Evolutionary conservation across 1,284 basidiomycete species (phyloP).

Genomic region (Trichosporon sp.): DNA sequence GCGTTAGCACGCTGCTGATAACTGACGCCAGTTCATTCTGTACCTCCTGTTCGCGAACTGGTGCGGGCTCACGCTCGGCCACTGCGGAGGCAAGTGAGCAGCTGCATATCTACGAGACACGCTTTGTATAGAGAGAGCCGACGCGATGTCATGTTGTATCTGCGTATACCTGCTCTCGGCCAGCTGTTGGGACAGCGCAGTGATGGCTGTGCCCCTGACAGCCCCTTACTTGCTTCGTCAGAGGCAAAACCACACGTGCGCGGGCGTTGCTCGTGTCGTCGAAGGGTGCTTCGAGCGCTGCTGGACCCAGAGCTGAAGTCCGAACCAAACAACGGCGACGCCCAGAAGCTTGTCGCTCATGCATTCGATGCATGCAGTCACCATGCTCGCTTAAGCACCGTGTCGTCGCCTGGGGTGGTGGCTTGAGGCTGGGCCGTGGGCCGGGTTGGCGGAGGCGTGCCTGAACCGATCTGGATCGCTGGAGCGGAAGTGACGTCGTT

Average conservation of each 20-base stretch:
- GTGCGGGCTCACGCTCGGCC: slow-evolving; percentile 61
- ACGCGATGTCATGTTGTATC: slow-evolving; percentile 15
- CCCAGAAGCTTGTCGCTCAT: no score
- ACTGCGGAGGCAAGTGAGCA: slow-evolving; percentile 25
- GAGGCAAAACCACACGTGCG: no score
- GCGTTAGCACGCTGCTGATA: slow-evolving; percentile 3
- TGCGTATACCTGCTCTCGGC: background rate
- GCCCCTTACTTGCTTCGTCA: background rate
- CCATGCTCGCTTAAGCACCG: background rate
- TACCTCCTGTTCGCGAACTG: slow-evolving; percentile 79
- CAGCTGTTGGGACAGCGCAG: background rate
- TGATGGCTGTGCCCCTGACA: background rate
- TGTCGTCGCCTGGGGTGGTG: background rate
- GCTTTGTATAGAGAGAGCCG: slow-evolving; percentile 12
- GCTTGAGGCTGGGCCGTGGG: background rate
- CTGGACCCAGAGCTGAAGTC: no score
- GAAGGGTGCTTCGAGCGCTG: no score
- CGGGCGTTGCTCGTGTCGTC: no score
- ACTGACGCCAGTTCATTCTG: slow-evolving; percentile 58
- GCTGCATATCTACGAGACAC: background rate
- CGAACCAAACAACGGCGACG: no score
- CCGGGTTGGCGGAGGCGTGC: background rate
- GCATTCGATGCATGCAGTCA: no score
- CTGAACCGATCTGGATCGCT: background rate
- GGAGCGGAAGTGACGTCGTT: background rate